These are phyloP conservation scores for Austroboletus niveus DNA, from an alignment of 1,284 basidiomycete genomes.

Conservation along the genomic window DNA sequence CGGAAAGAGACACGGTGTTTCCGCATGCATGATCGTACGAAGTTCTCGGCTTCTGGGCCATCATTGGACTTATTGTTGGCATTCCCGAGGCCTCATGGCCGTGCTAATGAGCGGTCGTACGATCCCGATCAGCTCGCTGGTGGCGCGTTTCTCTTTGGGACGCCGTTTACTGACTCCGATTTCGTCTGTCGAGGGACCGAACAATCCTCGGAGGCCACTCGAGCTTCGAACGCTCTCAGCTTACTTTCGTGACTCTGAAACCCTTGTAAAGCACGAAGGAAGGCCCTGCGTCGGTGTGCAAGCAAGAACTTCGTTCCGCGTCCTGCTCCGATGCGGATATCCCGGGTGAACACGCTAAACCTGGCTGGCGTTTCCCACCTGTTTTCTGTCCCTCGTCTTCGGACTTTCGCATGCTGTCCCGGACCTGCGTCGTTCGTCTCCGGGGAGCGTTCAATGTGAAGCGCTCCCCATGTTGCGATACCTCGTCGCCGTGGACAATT, in stretches of 20 bases:
- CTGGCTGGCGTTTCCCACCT: constrained; percentile 70
- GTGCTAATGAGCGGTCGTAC: background rate
- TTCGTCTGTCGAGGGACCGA: constrained; percentile 60
- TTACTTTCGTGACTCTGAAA: constrained; percentile 54
- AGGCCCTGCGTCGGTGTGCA: constrained; percentile 65
- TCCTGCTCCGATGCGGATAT: constrained; percentile 22
- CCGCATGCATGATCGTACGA: no score
- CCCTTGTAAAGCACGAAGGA: constrained; percentile 48
- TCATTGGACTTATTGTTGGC: no score
- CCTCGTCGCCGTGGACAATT: constrained; percentile 66
- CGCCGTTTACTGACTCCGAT: constrained; percentile 29
- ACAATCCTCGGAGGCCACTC: constrained; percentile 50
- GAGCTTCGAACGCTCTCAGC: constrained; percentile 57
- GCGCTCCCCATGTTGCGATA: constrained; percentile 63
- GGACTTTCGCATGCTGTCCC: constrained; percentile 59
- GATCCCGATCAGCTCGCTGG: background rate
- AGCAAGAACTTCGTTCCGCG: constrained; percentile 72
- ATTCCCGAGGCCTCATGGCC: constrained; percentile 7
- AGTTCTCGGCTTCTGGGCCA: no score
- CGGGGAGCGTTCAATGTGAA: constrained; percentile 60
- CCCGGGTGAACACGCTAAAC: constrained; percentile 59
- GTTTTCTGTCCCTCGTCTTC: constrained; percentile 70
- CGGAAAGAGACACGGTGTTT: no score
- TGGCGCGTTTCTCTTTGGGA: background rate
- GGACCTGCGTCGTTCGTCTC: constrained; percentile 46